Conservation (phyloP, 2,329 filamentous ascomycete genomes). For the Hypoxylon sp. region DNA sequence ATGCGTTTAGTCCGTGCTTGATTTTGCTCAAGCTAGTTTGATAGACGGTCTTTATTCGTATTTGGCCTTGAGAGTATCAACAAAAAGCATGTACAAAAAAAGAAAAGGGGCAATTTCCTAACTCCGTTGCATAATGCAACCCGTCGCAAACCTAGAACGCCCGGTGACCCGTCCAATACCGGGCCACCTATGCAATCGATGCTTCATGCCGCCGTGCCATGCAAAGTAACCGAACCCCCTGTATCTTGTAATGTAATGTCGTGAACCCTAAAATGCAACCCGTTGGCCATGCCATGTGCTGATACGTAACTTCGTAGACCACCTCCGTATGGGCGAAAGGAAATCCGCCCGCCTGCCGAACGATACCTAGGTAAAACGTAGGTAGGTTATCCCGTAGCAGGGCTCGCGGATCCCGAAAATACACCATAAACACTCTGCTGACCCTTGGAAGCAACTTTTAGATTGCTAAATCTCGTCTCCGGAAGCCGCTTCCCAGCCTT, state of each 20-base stretch:
- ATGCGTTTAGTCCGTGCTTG: too few relatives aligned
- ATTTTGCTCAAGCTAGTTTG: too few relatives aligned
- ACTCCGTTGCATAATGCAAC: conserved; percentile 18
- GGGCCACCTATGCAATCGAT: conserved; percentile 24
- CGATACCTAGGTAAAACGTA: too few relatives aligned
- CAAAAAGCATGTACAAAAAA: too few relatives aligned
- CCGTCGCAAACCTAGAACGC: conserved; percentile 15
- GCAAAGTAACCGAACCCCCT: conserved; percentile 32
- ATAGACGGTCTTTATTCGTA: too few relatives aligned
- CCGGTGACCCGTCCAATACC: conserved; percentile 13
- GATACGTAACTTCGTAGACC: conserved; percentile 14
- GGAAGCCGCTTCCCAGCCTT: conserved; percentile 76
- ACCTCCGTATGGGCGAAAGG: too few relatives aligned
- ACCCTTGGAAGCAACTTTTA: conserved; percentile 67
- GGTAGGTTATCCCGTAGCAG: too few relatives aligned
- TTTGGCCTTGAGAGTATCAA: too few relatives aligned
- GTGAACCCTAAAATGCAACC: conserved; percentile 29
- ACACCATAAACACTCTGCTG: conserved; percentile 71
- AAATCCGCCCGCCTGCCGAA: too few relatives aligned
- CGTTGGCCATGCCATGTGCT: conserved; percentile 9
- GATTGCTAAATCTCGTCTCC: conserved; percentile 74
- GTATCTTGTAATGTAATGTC: conserved; percentile 32
- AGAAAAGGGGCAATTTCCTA: conserved; percentile 9
- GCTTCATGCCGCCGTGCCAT: conserved; percentile 30
- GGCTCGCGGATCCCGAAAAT: conserved; percentile 46